phyloP scores from a whole-genome alignment of 257 asterid species.

The Fraxinus pennsylvanica region DNA sequence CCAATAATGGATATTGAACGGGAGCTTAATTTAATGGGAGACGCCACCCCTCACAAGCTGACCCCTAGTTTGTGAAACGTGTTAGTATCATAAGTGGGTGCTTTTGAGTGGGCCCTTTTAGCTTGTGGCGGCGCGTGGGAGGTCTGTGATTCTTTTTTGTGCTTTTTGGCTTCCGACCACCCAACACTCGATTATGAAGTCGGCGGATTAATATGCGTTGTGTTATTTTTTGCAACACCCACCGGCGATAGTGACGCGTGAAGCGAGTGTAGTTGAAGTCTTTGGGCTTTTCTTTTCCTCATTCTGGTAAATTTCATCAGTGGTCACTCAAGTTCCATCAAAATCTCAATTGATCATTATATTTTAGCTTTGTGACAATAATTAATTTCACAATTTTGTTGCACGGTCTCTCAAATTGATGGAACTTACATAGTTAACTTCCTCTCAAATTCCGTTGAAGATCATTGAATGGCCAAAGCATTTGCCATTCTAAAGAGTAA shows the following conservation, averaged over 20 bases:
- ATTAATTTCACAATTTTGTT: background rate
- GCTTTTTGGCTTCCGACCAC: constrained; percentile 18
- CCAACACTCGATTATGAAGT: background rate
- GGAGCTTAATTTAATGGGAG: background rate
- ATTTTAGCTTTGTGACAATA: background rate
- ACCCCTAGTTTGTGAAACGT: constrained; percentile 12
- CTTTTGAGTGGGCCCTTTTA: constrained; percentile 11
- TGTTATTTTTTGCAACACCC: background rate
- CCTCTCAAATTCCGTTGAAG: no score
- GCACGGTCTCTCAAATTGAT: background rate
- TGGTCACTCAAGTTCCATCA: background rate
- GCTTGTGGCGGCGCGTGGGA: constrained; percentile 24
- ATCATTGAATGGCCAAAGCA: no score
- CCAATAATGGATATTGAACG: no score
- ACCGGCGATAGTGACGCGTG: constrained; percentile 17
- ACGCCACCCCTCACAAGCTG: background rate
- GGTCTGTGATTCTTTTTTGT: background rate
- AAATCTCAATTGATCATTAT: no score
- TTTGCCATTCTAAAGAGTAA: no score
- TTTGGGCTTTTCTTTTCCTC: background rate
- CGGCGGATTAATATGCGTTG: background rate
- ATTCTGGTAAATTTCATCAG: background rate
- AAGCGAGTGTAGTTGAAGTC: background rate
- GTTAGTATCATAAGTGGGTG: background rate
- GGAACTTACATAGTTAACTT: no score